Evolutionary conservation across 2,329 filamentous ascomycete genomes (phyloP), one percentile per base, ranked within the genome.

Genomic region (Harringtonia lauricola): DNA sequence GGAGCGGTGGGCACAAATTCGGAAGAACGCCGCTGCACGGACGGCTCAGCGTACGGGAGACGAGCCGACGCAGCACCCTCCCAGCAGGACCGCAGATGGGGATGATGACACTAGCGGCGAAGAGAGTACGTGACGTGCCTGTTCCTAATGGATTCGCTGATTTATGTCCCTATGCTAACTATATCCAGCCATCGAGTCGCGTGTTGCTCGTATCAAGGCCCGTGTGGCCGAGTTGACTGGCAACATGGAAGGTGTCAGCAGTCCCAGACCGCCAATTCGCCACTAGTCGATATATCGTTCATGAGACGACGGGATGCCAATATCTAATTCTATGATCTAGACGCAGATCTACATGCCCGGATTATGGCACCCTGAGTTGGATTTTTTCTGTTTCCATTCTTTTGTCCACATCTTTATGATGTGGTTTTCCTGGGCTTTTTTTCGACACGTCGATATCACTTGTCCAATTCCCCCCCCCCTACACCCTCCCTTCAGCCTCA

Each of bases 1-100:
- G n/a, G 89, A 95, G 58, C 81, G 90, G 43, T 98, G 92, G 92
- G 90, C 90, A 1, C 87, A 94, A 63, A 95, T 96, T 52, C 79
- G 89, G 52, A 90, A 89, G 71, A 95, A 95, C 55, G 92, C 92
- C 12, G 88, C 88, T 4, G 83, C 92, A 49, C 76, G 88, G 47
- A 85, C 84, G 30, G 70, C 76, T 8, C 72, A 71, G 43, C 72
- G 79, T 48, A 69, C 76, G 36, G 79, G 75, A 43, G 83, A 87
- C 52, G 79, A 85, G 54, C 74, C 79, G 50, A 67, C 66, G 51
- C 71, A 71, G 33, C 71, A 70, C 36, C 74, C 67, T 36, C 68
- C 76, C 53, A 75, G 66, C 54, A 75, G 74, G 55, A 68, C 68
- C 24, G 65, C 70, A 8, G 79, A 81, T 46, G 79, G 72, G 17